Percentiles rank a stretch among this genome's conserved stretches.
These are phyloP conservation scores for Aspergillus pseudotamarii DNA, from an alignment of 2,329 filamentous ascomycete genomes.

Conservation along the genomic window DNA sequence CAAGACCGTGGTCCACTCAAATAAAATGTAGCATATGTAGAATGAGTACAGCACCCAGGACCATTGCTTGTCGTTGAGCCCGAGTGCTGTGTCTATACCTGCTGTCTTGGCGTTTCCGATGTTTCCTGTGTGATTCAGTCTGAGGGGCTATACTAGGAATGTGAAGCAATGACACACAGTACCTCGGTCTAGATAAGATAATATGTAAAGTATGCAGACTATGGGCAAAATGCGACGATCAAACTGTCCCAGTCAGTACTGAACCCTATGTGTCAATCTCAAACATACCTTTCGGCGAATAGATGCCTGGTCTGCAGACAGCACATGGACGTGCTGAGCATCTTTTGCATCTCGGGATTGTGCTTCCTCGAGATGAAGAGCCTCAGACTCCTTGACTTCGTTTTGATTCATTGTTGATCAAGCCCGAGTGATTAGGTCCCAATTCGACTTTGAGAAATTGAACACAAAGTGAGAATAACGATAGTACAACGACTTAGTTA, in stretches of 20 bases:
- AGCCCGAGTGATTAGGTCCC: not conserved
- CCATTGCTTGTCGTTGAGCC: slow-evolving; percentile 23
- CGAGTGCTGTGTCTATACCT: slow-evolving; percentile 24
- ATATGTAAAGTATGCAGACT: slow-evolving; percentile 27
- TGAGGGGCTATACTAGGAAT: not conserved
- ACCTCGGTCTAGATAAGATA: slow-evolving; percentile 30
- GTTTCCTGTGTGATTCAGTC: slow-evolving; percentile 13
- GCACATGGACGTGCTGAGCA: not conserved
- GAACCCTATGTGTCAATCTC: not conserved
- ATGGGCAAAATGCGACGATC: slow-evolving; percentile 26
- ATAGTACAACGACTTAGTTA: not conserved
- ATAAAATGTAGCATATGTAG: slow-evolving; percentile 29
- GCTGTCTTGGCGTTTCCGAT: slow-evolving; percentile 32
- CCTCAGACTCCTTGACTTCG: not conserved
- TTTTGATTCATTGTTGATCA: not conserved
- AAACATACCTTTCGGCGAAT: slow-evolving; percentile 4
- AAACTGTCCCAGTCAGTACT: slow-evolving; percentile 16
- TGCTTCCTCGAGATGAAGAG: not conserved
- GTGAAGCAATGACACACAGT: not conserved
- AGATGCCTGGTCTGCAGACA: not conserved
- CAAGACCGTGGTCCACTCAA: slow-evolving; percentile 29
- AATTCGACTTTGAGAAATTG: not conserved
- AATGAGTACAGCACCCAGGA: slow-evolving; percentile 30
- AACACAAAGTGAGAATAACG: not conserved
- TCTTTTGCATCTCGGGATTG: not conserved